Base-by-base conservation (phyloP, 2,329 filamentous ascomycete genomes). In the Xylaria arbuscula region DNA sequence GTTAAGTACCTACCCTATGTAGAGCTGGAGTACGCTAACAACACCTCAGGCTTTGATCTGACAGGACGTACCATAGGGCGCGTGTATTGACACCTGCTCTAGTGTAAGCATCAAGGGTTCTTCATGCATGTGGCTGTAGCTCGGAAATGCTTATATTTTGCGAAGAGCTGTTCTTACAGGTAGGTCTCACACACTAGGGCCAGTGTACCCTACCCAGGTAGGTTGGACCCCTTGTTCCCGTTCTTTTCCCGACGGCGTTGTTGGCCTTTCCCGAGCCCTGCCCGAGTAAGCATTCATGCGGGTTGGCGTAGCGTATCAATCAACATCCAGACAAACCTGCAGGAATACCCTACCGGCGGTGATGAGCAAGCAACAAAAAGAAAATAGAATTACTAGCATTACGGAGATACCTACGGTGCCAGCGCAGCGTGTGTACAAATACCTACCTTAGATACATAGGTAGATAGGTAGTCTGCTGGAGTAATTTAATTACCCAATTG, bases 31-130 rank as follows among this genome's bases (percentile, higher is more conserved):
- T 5, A 28, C 28, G 28, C 28, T 47, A n/a, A n/a, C 9, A 47
- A 19, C 8, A 19, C 19, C 42, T n/a, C 42, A 9, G 15, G 42
- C 28, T 28, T 28, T 2, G 24, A 10, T 2, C 6, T 15, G 15
- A 9, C 24, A 50, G 57, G 57, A n/a, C 42, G 57, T n/a, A 34
- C 36, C 4, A 47, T 24, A 59, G 54, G 59, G 64, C 58, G 64
- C 50, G 34, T 47, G 24, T 47, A 57, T 67, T 63, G 58, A 67
- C 54, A 51, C 10, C 34, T 40, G 19, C 9, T 22, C 36, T 10
- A 15, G 36, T 40, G 19, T 56, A 22, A 34, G 28, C 28, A 28
- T 28, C 28, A 28, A 28, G 3, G 2, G 28, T 34, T 5, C n/a
- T 7, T 13, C 48, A 45, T 48, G 45, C 19, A 48, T 22, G 28